A percentile compares a stretch with the other conserved stretches of the same genome.
Evolutionary conservation across 305 asterid genomes (phyloP).

Genomic region (Petunia hybrid): DNA sequence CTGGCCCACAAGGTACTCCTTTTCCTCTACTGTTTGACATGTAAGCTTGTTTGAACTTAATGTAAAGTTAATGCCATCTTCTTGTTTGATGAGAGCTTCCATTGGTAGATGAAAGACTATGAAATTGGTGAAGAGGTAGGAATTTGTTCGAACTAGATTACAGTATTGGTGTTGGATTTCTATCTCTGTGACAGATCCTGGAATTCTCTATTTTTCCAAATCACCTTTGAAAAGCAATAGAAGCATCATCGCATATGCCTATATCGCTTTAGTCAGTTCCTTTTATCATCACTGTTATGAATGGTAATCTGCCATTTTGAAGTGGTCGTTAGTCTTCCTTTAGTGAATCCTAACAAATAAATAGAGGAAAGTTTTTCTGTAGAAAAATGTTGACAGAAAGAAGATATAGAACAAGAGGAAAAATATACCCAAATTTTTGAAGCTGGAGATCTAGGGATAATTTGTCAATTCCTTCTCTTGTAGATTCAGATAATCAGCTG

Average conservation of each 20-base stretch:
- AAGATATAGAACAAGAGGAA: background rate
- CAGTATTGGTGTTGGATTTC: background rate
- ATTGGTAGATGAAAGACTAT: background rate
- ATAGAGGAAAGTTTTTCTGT: background rate
- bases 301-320: background rate
- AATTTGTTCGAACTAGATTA: background rate
- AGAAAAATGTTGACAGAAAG: background rate
- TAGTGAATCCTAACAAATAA: background rate
- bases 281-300: background rate
- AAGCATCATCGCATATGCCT: background rate
- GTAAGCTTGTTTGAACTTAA: background rate
- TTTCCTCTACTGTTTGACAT: conserved; percentile 18
- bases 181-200: conserved; percentile 6
- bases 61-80: background rate
- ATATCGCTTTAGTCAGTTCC: background rate
- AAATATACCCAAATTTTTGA: background rate
- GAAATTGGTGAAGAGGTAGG: conserved; percentile 22
- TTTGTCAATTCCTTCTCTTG: background rate
- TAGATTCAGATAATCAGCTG: background rate
- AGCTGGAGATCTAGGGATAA: background rate
- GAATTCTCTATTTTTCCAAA: background rate
- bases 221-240: conserved; percentile 4
- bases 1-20: conserved; percentile 82
- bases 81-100: background rate
- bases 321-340: background rate